Evolutionary conservation across 441 rosid genomes (phyloP).

Genomic region (Kokia cookei): DNA sequence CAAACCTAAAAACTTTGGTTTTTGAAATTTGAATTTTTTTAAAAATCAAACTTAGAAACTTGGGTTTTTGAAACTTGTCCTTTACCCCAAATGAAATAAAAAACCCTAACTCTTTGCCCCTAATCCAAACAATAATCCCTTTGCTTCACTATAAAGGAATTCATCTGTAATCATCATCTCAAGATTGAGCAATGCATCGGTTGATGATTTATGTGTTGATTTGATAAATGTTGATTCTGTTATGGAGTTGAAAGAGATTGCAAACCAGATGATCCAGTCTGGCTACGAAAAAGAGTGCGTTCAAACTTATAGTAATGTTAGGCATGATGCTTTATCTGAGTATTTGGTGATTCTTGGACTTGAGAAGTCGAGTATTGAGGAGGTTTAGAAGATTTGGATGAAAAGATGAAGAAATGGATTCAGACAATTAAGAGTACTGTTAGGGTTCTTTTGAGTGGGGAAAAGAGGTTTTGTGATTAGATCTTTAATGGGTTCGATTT

Average conservation of each 20-base stretch:
- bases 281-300: conserved; percentile 91
- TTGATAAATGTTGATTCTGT: conserved; percentile 62
- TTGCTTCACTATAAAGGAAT: too few species aligned
- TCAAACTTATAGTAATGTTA: conserved; percentile 71
- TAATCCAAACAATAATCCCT: too few species aligned
- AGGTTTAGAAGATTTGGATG: conserved; percentile 95
- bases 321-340: conserved; percentile 84
- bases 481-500: conserved; percentile 54
- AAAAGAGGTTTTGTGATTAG: conserved; percentile 76
- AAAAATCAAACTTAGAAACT: too few species aligned
- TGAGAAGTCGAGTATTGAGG: conserved; percentile 93
- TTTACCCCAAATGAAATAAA: too few species aligned
- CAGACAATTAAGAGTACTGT: conserved; percentile 76
- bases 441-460: conserved; percentile 73
- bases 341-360: conserved; percentile 70
- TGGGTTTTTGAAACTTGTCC: too few species aligned
- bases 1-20: too few species aligned
- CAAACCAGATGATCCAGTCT: conserved; percentile 77
- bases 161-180: too few species aligned
- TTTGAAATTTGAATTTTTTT: too few species aligned
- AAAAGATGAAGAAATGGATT: conserved; percentile 97
- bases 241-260: conserved; percentile 69
- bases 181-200: too few species aligned
- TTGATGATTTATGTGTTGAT: conserved; percentile 67
- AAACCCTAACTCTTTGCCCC: too few species aligned